These are phyloP conservation scores for Marasmius sp. DNA, from an alignment of 1,284 basidiomycete species.

Conservation along the genomic window DNA sequence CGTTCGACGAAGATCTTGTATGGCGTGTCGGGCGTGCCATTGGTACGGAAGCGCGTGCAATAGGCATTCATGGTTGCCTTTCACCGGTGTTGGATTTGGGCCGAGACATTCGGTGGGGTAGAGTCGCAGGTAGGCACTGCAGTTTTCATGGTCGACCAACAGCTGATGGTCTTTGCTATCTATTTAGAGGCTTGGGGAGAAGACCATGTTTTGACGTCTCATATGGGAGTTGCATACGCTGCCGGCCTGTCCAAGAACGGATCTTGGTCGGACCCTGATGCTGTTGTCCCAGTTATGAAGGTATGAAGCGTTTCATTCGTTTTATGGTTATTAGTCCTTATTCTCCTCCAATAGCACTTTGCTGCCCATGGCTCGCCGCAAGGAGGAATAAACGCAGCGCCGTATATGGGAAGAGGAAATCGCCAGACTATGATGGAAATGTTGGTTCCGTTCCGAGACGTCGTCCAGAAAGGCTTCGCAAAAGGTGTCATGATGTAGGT, in stretches of 20 bases:
- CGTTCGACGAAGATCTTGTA: constrained; percentile 24
- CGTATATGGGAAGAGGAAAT: constrained; percentile 25
- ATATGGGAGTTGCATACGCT: constrained; percentile 28
- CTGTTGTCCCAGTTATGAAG: constrained; percentile 28
- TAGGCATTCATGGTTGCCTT: constrained; percentile 30
- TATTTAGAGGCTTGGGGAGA: constrained; percentile 26
- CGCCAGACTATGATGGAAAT: constrained; percentile 28
- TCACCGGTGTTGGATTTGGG: constrained; percentile 29
- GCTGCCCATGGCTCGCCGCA: constrained; percentile 27
- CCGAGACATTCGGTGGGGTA: constrained; percentile 29
- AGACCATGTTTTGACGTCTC: constrained; percentile 25
- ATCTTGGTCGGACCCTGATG: constrained; percentile 25
- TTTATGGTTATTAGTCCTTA: neutral
- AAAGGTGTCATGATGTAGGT: constrained; percentile 29
- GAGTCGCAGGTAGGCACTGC: constrained; percentile 21
- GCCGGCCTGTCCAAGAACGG: constrained; percentile 27
- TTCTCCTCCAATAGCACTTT: constrained; percentile 22
- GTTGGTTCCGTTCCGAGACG: constrained; percentile 29
- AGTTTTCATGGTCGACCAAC: neutral
- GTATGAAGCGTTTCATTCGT: constrained; percentile 6
- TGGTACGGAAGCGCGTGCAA: constrained; percentile 26
- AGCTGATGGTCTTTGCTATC: neutral
- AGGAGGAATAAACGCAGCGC: constrained; percentile 28
- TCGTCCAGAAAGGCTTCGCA: constrained; percentile 24
- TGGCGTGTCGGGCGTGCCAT: constrained; percentile 26